These are phyloP conservation scores for Trichothecium roseum DNA, from an alignment of 2,329 filamentous ascomycete genomes.

Conservation along the genomic window DNA sequence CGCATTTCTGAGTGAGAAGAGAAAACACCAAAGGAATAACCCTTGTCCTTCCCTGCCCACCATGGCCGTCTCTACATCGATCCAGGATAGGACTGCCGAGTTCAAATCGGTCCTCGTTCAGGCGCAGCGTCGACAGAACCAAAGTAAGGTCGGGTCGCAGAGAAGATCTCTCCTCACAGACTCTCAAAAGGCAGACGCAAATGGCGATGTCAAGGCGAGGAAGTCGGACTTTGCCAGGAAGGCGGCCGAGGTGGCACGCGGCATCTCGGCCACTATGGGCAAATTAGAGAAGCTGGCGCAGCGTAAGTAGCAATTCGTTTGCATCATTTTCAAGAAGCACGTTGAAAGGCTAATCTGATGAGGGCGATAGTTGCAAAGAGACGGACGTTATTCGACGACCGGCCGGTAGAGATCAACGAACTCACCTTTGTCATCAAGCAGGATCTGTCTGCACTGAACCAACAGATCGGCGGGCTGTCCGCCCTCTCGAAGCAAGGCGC, in stretches of 20 bases:
- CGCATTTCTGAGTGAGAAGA: constrained; percentile 15
- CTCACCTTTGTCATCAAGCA: constrained; percentile 97
- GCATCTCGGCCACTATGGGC: constrained; percentile 85
- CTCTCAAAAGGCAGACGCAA: constrained; percentile 55
- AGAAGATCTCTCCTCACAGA: constrained; percentile 70
- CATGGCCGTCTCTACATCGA: constrained; percentile 57
- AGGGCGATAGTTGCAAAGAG: constrained; percentile 68
- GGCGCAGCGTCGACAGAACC: constrained; percentile 68
- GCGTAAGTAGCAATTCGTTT: constrained; percentile 36
- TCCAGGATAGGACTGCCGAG: constrained; percentile 94
- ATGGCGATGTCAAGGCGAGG: constrained; percentile 42
- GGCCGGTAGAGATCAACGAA: constrained; percentile 93
- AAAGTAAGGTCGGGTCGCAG: constrained; percentile 68
- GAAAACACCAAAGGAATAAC: constrained; percentile 7
- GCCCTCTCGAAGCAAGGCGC: constrained; percentile 66
- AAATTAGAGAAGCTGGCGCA: constrained; percentile 92
- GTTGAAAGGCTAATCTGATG: constrained; percentile 1
- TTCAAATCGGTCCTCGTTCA: constrained; percentile 86
- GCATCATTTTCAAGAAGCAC: no score
- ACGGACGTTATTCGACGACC: constrained; percentile 94
- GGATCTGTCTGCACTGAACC: constrained; percentile 74
- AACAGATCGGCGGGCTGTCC: constrained; percentile 79
- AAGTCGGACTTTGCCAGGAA: constrained; percentile 88
- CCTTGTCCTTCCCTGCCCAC: constrained; percentile 8
- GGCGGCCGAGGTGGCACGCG: constrained; percentile 83